phyloP scores from a whole-genome alignment of 306 rosid genomes.

The Potentilla sterilis region DNA sequence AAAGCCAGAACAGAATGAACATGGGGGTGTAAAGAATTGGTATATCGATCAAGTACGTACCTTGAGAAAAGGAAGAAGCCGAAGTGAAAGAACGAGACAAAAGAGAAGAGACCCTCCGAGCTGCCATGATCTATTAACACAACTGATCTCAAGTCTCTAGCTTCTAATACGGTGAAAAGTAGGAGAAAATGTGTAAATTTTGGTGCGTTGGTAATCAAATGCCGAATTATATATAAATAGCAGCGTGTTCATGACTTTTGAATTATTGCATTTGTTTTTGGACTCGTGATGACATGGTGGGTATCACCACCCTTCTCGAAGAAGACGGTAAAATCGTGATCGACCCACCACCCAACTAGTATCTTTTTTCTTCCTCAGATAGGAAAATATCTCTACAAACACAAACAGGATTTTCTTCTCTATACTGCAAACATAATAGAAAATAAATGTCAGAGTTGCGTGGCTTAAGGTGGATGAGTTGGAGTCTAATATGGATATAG shows the following conservation, averaged over 20 bases:
- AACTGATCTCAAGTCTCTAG: not conserved
- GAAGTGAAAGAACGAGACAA: conserved; percentile 55
- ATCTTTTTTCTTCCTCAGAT: not conserved
- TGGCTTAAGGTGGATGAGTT: no score
- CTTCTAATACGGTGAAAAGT: not conserved
- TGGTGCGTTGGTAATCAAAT: not conserved
- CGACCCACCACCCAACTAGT: not conserved
- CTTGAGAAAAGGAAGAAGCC: conserved; percentile 46
- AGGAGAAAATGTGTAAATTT: not conserved
- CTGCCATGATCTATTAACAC: conserved; percentile 41
- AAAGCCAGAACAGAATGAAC: not conserved
- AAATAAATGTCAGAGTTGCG: not conserved
- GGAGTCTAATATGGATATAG: no score
- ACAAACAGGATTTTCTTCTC: not conserved
- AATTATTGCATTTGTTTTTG: no score
- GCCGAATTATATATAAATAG: no score
- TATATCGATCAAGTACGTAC: conserved; percentile 19
- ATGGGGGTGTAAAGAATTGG: not conserved
- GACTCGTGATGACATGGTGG: no score
- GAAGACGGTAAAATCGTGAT: no score
- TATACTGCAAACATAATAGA: not conserved
- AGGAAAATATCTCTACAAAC: not conserved
- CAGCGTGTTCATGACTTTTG: not conserved
- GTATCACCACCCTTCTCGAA: no score
- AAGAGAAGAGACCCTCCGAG: conserved; percentile 42